Conservation (phyloP, 495 filamentous ascomycete genomes). For the Penicillium daleae region DNA sequence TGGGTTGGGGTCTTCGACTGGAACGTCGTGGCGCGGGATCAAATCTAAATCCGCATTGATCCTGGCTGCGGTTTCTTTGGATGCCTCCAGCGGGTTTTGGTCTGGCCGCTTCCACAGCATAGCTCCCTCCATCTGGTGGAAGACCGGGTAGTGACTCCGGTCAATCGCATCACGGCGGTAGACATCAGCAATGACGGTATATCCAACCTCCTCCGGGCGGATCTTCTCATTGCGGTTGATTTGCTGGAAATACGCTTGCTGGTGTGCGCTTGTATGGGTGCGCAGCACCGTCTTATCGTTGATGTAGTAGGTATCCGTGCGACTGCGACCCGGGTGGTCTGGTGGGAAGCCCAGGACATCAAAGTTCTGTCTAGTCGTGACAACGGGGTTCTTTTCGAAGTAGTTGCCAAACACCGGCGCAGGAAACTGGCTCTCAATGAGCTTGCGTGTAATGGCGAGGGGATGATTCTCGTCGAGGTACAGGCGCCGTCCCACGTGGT, state of each 20-base stretch:
- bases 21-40: constrained; percentile 71
- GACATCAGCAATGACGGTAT: constrained; percentile 91
- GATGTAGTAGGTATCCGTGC: constrained; percentile 94
- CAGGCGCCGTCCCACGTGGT: constrained; percentile 71
- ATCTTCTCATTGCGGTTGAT: constrained; percentile 45
- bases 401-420: constrained; percentile 71
- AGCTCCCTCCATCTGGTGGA: constrained; percentile 98
- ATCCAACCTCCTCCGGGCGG: constrained; percentile 72
- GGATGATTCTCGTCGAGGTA: constrained; percentile 90
- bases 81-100: constrained; percentile 57
- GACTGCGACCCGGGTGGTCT: constrained; percentile 86
- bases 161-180: constrained; percentile 96
- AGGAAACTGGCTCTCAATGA: constrained; percentile 91
- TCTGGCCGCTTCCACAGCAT: constrained; percentile 81
- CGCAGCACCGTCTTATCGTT: constrained; percentile 82
- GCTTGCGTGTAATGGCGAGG: constrained; percentile 82
- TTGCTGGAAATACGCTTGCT: constrained; percentile 79
- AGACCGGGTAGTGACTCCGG: constrained; percentile 91
- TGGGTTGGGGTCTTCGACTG: constrained; percentile 84
- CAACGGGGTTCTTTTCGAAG: constrained; percentile 78
- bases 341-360: constrained; percentile 88
- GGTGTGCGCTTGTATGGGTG: constrained; percentile 93
- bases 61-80: constrained; percentile 39
- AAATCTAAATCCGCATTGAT: constrained; percentile 66
- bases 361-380: constrained; percentile 88